Base-by-base conservation (phyloP, 768 basidiomycete genomes). In the Suillus decipiens region DNA sequence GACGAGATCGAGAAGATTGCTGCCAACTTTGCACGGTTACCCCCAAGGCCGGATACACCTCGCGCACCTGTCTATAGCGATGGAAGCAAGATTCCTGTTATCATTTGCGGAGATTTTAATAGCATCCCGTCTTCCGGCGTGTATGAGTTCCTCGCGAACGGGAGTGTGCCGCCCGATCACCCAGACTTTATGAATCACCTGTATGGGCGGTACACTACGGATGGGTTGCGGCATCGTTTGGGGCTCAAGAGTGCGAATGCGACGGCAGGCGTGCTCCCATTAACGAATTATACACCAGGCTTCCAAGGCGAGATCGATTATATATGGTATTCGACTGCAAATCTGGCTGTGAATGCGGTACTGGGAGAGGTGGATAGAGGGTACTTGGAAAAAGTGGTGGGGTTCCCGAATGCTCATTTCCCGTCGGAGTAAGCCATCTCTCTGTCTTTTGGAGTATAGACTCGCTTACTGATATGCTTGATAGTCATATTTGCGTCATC, bases 61-160 rank as follows among this genome's bases (percentile, higher is more conserved):
- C 65, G 67, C 39, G 48, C 73, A 39, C 93, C 93, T 19, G 72
- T 77, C 24, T 98, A 98, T 73, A 68, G 86, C 14, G 94, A 96
- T 71, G 93, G 90, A 19, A 82, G 84, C 57, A 93, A 93, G 81
- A 97, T 99, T 72, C 96, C 97, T 10, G 76, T 91, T 64, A 84
- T 99, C 74, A 80, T 98, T 63, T 92, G 91, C 69, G 95, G 95
- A n/a, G 97, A 99, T 78, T 95, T 90, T 80, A 99, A 99, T 81
- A 96, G 95, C 56, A 77, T 89, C 2, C 91, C 93, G 1, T 79
- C 80, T 11, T 94, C 92, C 39, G 95, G 95, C 7, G 92, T 99
- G 22, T 97, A 93, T 80, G 93, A 99, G 69, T 95, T 91, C 80
- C 75, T 99, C 59, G 82, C 89, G 31, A 86, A 81, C 10, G 96